These are phyloP conservation scores for Huntiella abstrusa DNA, from an alignment of 2,329 filamentous ascomycete species.

Conservation along the genomic window DNA sequence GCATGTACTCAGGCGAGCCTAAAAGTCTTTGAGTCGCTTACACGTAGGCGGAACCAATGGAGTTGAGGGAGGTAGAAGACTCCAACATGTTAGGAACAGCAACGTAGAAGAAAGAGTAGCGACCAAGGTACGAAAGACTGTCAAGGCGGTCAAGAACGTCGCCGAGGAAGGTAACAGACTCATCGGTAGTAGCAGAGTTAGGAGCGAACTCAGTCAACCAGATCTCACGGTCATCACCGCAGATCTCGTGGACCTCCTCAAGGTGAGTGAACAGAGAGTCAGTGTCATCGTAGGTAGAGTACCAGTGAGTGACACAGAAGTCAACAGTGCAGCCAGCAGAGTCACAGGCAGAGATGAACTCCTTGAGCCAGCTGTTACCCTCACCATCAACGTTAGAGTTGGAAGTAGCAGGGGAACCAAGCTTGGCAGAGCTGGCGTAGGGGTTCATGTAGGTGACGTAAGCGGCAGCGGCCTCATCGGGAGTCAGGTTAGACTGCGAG, in stretches of 20 bases:
- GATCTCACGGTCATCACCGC: conserved; percentile 28
- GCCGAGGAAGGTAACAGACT: conserved; percentile 29
- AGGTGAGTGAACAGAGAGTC: conserved; percentile 37
- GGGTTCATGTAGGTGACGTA: conserved; percentile 38
- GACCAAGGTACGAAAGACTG: conserved; percentile 29
- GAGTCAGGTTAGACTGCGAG: conserved; percentile 38
- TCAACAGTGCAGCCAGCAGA: conserved; percentile 32
- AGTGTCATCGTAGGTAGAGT: conserved; percentile 29
- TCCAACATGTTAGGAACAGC: conserved; percentile 24
- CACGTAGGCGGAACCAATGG: conserved; percentile 31
- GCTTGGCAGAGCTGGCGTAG: conserved; percentile 31
- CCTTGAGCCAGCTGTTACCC: conserved; percentile 37
- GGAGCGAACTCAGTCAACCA: conserved; percentile 50
- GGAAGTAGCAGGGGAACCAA: conserved; percentile 42
- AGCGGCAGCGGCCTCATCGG: conserved; percentile 29
- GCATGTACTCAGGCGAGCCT: neutral
- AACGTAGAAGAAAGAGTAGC: conserved; percentile 38
- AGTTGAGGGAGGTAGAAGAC: conserved; percentile 22
- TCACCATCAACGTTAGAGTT: conserved; percentile 32
- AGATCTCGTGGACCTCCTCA: conserved; percentile 25
- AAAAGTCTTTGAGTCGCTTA: neutral
- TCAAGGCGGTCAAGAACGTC: conserved; percentile 30
- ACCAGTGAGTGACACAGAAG: conserved; percentile 47
- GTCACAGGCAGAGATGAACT: conserved; percentile 33
- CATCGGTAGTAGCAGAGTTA: conserved; percentile 22